phyloP scores from a whole-genome alignment of 2,329 filamentous ascomycete species.

The Phaeosphaeriaceae sp. region DNA sequence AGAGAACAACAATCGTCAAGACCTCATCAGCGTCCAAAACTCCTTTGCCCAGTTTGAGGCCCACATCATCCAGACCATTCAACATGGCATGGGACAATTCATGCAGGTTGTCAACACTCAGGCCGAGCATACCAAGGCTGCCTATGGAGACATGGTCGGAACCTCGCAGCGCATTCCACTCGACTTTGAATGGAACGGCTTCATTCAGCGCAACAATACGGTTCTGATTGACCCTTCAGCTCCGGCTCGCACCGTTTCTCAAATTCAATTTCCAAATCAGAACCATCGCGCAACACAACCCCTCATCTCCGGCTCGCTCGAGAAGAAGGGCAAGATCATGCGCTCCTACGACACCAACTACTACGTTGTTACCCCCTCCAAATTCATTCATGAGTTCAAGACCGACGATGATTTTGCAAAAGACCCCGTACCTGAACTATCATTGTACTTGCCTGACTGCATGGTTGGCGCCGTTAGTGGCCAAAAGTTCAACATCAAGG shows the following conservation, averaged over 20 bases:
- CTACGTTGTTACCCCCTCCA: conserved; percentile 88
- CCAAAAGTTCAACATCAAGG: conserved; percentile 91
- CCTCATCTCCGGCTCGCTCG: conserved; percentile 84
- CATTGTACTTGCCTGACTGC: conserved; percentile 91
- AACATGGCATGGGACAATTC: conserved; percentile 83
- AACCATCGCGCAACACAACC: conserved; percentile 79
- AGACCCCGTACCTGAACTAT: conserved; percentile 84
- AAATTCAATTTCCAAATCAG: conserved; percentile 87
- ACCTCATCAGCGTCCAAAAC: conserved; percentile 88
- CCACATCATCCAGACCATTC: conserved; percentile 81
- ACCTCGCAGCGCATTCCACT: conserved; percentile 77
- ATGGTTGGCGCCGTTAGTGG: conserved; percentile 74
- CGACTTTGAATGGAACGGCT: conserved; percentile 92
- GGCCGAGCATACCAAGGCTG: conserved; percentile 77
- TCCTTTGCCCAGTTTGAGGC: conserved; percentile 87
- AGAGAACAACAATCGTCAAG: conserved; percentile 95
- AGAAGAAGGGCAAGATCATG: conserved; percentile 90
- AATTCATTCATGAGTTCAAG: conserved; percentile 95
- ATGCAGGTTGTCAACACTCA: conserved; percentile 80
- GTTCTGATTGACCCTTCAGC: conserved; percentile 79
- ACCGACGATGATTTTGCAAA: conserved; percentile 77
- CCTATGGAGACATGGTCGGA: conserved; percentile 84
- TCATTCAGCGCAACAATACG: conserved; percentile 72
- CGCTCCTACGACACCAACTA: conserved; percentile 80
- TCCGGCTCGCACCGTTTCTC: conserved; percentile 73